Conservation (phyloP, 352 stramenopile species). For the Pythium apleroticum region DNA sequence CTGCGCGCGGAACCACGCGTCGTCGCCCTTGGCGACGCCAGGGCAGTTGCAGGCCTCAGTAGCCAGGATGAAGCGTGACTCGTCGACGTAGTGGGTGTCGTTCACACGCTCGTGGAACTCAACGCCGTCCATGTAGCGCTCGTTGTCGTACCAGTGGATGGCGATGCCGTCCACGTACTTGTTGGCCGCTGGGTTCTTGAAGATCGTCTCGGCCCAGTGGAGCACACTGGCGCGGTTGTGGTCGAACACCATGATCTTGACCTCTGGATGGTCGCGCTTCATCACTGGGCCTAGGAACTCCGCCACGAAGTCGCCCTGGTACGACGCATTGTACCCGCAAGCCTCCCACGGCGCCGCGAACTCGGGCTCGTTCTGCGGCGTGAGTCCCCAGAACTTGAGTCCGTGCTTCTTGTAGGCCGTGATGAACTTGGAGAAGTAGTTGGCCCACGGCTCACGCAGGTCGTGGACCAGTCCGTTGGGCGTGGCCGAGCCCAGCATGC, state of each 20-base stretch:
- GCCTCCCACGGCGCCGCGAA: conserved; percentile 73
- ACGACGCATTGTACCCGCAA: conserved; percentile 52
- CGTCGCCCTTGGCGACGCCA: conserved; percentile 47
- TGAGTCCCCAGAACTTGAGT: conserved; percentile 87
- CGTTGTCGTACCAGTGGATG: conserved; percentile 88
- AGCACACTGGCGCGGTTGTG: conserved; percentile 84
- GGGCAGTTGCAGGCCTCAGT: conserved; percentile 81
- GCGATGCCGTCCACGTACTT: conserved; percentile 90
- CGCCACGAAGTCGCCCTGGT: conserved; percentile 78
- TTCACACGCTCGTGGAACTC: conserved; percentile 72
- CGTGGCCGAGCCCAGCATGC: conserved; percentile 56
- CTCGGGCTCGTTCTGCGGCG: conserved; percentile 91
- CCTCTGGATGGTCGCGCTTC: conserved; percentile 76
- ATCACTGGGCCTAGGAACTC: conserved; percentile 86
- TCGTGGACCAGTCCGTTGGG: conserved; percentile 54
- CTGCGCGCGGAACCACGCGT: conserved; percentile 85
- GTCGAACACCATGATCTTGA: conserved; percentile 92
- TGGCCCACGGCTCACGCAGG: conserved; percentile 70
- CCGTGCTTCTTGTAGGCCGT: conserved; percentile 84
- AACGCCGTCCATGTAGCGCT: conserved; percentile 70
- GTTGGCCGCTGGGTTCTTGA: conserved; percentile 51
- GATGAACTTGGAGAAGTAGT: conserved; percentile 94
- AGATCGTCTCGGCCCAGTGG: conserved; percentile 75
- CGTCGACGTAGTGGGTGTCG: conserved; percentile 68
- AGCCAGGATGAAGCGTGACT: conserved; percentile 60